Evolutionary conservation across 129 eudicot species (phyloP).

Genomic region (Oenanthe sinensis): DNA sequence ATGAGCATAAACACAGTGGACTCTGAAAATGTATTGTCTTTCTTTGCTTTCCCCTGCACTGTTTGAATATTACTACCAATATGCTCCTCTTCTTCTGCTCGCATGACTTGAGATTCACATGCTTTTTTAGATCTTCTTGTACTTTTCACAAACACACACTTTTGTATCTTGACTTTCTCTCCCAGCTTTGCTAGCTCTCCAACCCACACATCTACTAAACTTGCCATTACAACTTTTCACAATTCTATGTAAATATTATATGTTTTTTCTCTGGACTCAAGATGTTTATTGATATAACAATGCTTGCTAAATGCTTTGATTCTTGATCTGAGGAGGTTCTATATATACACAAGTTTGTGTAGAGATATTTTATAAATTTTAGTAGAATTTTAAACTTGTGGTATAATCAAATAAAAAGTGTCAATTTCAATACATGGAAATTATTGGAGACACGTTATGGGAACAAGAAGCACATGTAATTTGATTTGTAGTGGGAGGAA

Average conservation of each 20-base stretch:
- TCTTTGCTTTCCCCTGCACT: background rate
- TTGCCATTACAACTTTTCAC: background rate
- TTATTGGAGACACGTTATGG: background rate
- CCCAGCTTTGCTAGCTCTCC: conserved; percentile 5
- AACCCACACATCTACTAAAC: background rate
- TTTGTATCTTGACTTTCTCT: background rate
- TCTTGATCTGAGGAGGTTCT: background rate
- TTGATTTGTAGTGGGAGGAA: background rate
- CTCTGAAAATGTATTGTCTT: background rate
- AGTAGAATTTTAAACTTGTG: background rate
- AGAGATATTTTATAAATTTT: background rate
- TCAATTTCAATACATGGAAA: background rate
- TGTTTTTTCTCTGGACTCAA: no score
- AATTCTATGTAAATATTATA: background rate
- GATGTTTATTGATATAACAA: no score
- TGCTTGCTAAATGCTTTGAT: background rate
- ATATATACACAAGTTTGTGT: background rate
- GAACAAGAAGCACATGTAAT: background rate
- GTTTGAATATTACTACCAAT: background rate
- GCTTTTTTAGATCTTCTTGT: background rate
- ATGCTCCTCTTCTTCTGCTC: background rate
- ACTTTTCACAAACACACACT: background rate
- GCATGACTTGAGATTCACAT: background rate
- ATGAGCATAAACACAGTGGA: conserved; percentile 2
- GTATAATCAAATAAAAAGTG: background rate